These are phyloP conservation scores for Starmerella riodocensis DNA, from an alignment of 805 yeast genomes.

Conservation along the genomic window DNA sequence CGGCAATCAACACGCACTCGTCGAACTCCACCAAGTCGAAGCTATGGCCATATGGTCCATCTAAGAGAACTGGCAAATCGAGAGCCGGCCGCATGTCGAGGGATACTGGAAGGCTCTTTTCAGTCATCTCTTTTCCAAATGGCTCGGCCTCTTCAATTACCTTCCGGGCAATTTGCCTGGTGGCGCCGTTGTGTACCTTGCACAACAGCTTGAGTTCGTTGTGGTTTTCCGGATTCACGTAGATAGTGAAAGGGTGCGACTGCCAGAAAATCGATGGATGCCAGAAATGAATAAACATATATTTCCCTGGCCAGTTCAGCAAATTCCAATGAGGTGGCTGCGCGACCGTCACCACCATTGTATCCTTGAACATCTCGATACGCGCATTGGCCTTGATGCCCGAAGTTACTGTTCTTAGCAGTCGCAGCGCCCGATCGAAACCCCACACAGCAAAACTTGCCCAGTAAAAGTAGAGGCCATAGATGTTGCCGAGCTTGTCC, in stretches of 20 bases:
- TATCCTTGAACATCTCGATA: slow-evolving; percentile 9
- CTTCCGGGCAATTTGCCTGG: slow-evolving; percentile 25
- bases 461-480: slow-evolving; percentile 31
- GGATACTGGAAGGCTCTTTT: background rate
- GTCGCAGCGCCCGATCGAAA: slow-evolving; percentile 47
- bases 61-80: slow-evolving; percentile 27
- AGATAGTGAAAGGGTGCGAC: slow-evolving; percentile 56
- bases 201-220: slow-evolving; percentile 18
- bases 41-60: slow-evolving; percentile 59
- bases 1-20: slow-evolving; percentile 48
- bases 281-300: slow-evolving; percentile 40
- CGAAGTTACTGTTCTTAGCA: slow-evolving; percentile 33
- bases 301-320: slow-evolving; percentile 38
- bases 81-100: background rate
- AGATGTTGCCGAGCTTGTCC: slow-evolving; percentile 2
- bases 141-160: background rate
- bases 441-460: slow-evolving; percentile 56
- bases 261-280: slow-evolving; percentile 46
- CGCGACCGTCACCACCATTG: slow-evolving; percentile 21
- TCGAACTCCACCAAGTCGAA: slow-evolving; percentile 39
- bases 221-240: slow-evolving; percentile 9
- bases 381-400: slow-evolving; percentile 4
- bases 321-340: slow-evolving; percentile 38
- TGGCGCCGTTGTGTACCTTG: slow-evolving; percentile 40
- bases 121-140: background rate